Conservation (phyloP, 2,329 filamentous ascomycete species). For the Penicillium paneum region DNA sequence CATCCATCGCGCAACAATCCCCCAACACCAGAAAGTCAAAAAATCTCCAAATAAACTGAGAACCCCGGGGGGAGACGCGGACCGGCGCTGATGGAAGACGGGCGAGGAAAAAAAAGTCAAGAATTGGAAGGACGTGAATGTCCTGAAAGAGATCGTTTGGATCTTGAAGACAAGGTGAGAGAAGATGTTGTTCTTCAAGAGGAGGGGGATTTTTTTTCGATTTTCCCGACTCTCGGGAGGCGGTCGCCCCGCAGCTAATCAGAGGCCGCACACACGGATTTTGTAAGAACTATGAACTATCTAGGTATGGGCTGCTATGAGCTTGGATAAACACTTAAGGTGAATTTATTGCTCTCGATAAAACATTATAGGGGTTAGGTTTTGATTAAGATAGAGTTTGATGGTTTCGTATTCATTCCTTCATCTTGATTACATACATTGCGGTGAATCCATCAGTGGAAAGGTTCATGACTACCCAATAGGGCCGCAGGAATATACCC, state of each 20-base stretch:
- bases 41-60: conserved; percentile 24
- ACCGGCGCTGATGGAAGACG: conserved; percentile 18
- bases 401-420: conserved; percentile 1
- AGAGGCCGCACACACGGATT: conserved; percentile 26
- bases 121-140: conserved; percentile 11
- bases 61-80: conserved; percentile 19
- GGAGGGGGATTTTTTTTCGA: conserved; percentile 23
- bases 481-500: background rate
- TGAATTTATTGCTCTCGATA: background rate
- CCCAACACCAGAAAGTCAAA: conserved; percentile 31
- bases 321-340: background rate
- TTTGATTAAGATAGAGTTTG: background rate
- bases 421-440: background rate
- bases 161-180: conserved; percentile 14
- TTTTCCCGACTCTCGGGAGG: conserved; percentile 19
- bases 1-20: conserved; percentile 53
- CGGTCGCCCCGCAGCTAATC: conserved; percentile 31
- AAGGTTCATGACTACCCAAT: background rate
- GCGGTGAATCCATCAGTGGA: background rate
- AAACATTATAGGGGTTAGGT: background rate
- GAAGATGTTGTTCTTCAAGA: conserved; percentile 20
- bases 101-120: background rate
- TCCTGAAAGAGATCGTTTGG: conserved; percentile 14
- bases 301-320: background rate
- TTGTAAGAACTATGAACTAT: conserved; percentile 4